phyloP scores from a whole-genome alignment of 495 filamentous ascomycete genomes.

The Penicillium parvum region DNA sequence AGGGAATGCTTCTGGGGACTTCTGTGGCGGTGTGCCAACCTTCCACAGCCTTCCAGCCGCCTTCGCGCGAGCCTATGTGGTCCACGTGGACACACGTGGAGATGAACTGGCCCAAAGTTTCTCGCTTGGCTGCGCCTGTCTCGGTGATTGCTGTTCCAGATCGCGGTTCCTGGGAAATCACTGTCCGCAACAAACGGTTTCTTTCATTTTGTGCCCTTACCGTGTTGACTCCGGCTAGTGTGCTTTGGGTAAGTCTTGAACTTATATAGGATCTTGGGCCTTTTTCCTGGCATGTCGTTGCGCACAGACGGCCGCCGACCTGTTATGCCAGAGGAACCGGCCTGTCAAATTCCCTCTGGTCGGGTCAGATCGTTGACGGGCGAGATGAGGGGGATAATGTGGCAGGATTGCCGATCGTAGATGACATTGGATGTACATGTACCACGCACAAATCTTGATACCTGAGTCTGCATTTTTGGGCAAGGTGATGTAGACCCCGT shows the following conservation, averaged over 20 bases:
- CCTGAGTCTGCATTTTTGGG: no score
- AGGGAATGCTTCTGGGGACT: background rate
- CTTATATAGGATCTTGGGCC: no score
- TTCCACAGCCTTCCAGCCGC: conserved; percentile 31
- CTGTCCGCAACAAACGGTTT: conserved; percentile 1
- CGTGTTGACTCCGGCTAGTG: background rate
- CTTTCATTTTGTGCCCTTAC: conserved; percentile 3
- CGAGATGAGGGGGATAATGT: no score
- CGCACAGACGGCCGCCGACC: conserved; percentile 2
- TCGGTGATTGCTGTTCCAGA: background rate
- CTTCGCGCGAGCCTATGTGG: conserved; percentile 32
- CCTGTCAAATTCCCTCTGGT: conserved; percentile 2
- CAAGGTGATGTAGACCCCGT: no score
- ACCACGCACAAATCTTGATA: no score
- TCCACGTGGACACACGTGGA: conserved; percentile 42
- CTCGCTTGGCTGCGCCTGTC: background rate
- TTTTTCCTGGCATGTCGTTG: no score
- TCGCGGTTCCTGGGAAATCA: no score
- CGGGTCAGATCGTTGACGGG: no score
- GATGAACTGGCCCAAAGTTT: conserved; percentile 1
- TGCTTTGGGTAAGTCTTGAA: no score
- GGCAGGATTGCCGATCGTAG: background rate
- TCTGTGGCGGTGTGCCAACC: conserved; percentile 8
- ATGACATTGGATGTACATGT: no score
- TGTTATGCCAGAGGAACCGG: background rate